Evolutionary conservation across 768 basidiomycete species (phyloP), one percentile per base, ranked within the genome.

Genomic region (Cystofilobasidium macerans): DNA sequence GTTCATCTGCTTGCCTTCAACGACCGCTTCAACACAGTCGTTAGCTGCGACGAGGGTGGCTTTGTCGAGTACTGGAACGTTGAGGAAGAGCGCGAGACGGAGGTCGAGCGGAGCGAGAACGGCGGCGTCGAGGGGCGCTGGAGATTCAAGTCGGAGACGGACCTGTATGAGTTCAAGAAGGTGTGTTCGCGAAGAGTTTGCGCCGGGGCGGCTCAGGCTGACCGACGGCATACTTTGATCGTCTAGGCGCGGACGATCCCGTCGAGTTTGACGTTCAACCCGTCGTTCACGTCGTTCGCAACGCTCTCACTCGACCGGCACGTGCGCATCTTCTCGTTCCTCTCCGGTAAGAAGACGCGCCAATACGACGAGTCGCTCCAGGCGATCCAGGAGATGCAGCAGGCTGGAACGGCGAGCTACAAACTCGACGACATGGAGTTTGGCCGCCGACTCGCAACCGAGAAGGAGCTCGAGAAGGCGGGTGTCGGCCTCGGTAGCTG

Each of bases 381-480:
- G 33, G 93, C 95, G 0, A 88, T 93, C 43, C 89, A 94, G 74
- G 93, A 97, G 76, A 97, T 99, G 92, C 95, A 99, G 75, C 95
- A 98, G 75, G 93, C 92, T 1, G 94, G 92, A 0, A 95, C 95
- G 5, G 87, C 89, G 0, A 82, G 89, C 24, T 89, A 87, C 77
- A 86, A 84, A 71, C 84, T 98, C 22, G 95, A 99, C 62, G 92
- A 97, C 77, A 99, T 99, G 95, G 95, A 99, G 75, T 97, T 99
- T 72, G 92, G 94, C n/a, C 81, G 94, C 64, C 82, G 94, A n/a
- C 79, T 98, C 69, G 94, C 94, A 4, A 80, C 86, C 35, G 95
- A 99, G 76, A 81, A 88, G 69, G 95, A 98, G 72, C 77, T 99
- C 48, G 92, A 97, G 77, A 71, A 71, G 62, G 61, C 79, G 82